These are phyloP conservation scores for Aspergillus homomorphus DNA, from an alignment of 495 filamentous ascomycete genomes.

Conservation along the genomic window DNA sequence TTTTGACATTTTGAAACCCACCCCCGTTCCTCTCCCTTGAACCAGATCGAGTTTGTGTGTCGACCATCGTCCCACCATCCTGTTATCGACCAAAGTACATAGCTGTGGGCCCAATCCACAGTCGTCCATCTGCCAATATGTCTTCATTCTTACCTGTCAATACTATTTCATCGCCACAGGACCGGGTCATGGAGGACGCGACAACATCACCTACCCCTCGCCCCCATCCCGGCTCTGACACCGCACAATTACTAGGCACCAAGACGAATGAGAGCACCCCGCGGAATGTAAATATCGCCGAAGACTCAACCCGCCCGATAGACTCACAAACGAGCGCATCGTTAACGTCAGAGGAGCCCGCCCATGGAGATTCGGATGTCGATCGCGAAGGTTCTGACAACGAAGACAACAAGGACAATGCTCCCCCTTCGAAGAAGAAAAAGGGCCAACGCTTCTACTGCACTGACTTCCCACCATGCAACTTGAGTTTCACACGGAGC, in stretches of 20 bases:
- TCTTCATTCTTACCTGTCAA: slow-evolving; percentile 76
- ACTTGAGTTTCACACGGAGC: slow-evolving; percentile 91
- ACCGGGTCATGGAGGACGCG: slow-evolving; percentile 51
- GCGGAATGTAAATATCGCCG: slow-evolving; percentile 21
- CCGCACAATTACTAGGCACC: slow-evolving; percentile 26
- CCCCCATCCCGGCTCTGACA: slow-evolving; percentile 44
- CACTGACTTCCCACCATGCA: slow-evolving; percentile 94
- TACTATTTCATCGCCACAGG: slow-evolving; percentile 58
- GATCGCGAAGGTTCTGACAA: slow-evolving; percentile 74
- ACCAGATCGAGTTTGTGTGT: slow-evolving; percentile 14
- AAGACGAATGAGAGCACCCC: slow-evolving; percentile 29
- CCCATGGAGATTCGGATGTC: slow-evolving; percentile 69
- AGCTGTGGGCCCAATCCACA: slow-evolving; percentile 20
- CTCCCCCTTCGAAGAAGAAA: slow-evolving; percentile 79
- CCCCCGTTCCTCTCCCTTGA: slow-evolving; percentile 9
- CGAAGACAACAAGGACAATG: slow-evolving; percentile 55
- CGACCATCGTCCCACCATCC: slow-evolving; percentile 10
- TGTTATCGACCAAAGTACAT: slow-evolving; percentile 19
- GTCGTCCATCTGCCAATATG: slow-evolving; percentile 35
- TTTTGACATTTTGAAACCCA: slow-evolving; percentile 12
- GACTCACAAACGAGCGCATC: slow-evolving; percentile 39
- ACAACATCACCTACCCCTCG: slow-evolving; percentile 63
- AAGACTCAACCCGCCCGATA: slow-evolving; percentile 6
- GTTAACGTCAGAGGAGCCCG: slow-evolving; percentile 66
- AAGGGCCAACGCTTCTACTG: slow-evolving; percentile 97